Base-by-base conservation (phyloP, 148 eudicot genomes). In the Gaultheria prostrata region DNA sequence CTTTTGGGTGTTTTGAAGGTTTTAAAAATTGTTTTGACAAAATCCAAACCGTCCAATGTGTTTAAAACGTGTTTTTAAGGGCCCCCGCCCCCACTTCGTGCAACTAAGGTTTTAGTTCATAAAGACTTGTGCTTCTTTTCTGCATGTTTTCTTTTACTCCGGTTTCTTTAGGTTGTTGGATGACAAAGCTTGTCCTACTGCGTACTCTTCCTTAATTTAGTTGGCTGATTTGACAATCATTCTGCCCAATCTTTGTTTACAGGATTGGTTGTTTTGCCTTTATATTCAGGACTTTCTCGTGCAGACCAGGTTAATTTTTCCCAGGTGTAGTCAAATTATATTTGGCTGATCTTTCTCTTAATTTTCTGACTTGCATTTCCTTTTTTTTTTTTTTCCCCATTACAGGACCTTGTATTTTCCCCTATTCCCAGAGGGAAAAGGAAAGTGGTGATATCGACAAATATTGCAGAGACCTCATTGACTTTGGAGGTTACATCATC, bases 381-480 rank as follows among this genome's bases (percentile, higher is more conserved):
- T 86, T 54, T 82, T 51, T 77, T 43, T 65, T 76, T 39, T 39
- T 39, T 39, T 39, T 39, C n/a, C n/a, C 35, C 50, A 79, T 54
- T 4, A 80, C 84, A 97, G 99, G 99, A 97, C 83, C 90, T 93
- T 81, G 69, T 97, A 45, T 97, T 95, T 88, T 91, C 98, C 82
- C 96, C 96, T 51, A 92, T 98, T 77, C 96, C 95, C 56, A 92
- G 94, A 85, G 99, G 98, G 65, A 97, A 93, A 88, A 93, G 99
- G 87, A 97, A 97, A 89, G 98, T 97, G 83, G 91, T 97, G 56
- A 88, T 95, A 71, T 93, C 99, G 76, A 97, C 99, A 87, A 97
- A 97, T 91, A 97, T 97, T 85, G 98, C 99, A 26, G 99, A 97
- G 89, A 97, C 99, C 33, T 97, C 99, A 72, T 88, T 97, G 85